Evolutionary conservation across 1,284 basidiomycete genomes (phyloP), one percentile per base, ranked within the genome.

Genomic region (Apiotrichum montevideense): DNA sequence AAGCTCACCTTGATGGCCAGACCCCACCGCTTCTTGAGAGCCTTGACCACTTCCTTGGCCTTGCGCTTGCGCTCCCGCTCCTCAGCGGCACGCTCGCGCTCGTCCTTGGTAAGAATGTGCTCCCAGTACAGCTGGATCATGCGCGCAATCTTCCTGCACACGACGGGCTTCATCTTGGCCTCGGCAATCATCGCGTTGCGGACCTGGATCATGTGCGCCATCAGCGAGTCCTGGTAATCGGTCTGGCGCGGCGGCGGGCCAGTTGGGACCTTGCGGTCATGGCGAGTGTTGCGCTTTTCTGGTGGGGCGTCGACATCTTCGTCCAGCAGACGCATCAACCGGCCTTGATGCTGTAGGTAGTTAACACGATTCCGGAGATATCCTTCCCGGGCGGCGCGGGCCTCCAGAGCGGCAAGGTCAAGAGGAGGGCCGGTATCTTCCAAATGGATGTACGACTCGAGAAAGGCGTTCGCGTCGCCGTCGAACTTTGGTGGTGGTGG

Each of bases 71-170:
- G 62, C 42, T 86, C 80, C 67, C 82, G 83, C 77, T 90, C 87
- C 64, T 88, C 87, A 53, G 82, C 83, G 35, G 79, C 76, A 57
- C 78, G 81, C 48, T 82, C 81, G 66, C 81, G 83, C 50, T 87
- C 87, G 57, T 85, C 87, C 55, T 73, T 76, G 35, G 81, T 77
- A 75, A 84, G 61, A 41, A 84, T 78, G 40, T 79, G 80, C 58
- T 90, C 88, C 85, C 90, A 96, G 71, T 95, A 86, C n/a, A 76
- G 80, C 56, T 84, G 80, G 14, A 96, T 77, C 70, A 85, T 85
- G 49, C 79, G 79, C 2, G 88, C 86, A 46, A 92, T 81, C 66
- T 85, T 74, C 57, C 73, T 76, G 51, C 74, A 72, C 9, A 75
- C 67, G 39, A 71, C 65, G 2, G 68, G 63, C 57, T 78, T 78